Conservation (phyloP, 345 rosid species). For the Corchorus capsularis region DNA sequence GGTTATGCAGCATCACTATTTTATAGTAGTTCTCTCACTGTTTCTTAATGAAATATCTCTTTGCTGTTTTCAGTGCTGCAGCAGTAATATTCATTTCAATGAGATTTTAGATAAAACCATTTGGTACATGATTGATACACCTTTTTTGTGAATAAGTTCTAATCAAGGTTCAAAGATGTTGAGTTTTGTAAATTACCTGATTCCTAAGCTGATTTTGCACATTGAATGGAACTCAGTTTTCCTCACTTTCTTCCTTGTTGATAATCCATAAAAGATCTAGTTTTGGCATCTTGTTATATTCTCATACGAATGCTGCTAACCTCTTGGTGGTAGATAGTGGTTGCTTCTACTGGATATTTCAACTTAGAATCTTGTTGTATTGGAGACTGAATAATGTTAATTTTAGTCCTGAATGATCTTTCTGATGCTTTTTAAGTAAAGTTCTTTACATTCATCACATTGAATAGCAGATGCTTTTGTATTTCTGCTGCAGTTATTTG, state of each 20-base stretch:
- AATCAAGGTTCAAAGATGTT: neutral
- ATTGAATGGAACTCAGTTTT: neutral
- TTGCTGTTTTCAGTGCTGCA: neutral
- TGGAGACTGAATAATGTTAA: neutral
- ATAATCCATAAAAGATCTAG: too few species aligned
- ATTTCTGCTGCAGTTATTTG: constrained; percentile 68
- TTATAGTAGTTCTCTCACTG: neutral
- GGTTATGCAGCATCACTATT: neutral
- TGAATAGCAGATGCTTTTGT: constrained; percentile 11
- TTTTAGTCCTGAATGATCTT: constrained; percentile 1
- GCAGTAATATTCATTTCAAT: neutral
- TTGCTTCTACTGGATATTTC: neutral
- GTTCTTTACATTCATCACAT: neutral
- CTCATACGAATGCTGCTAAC: neutral
- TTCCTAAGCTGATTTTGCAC: neutral
- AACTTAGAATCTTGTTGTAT: neutral
- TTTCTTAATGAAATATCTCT: neutral
- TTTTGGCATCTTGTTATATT: neutral
- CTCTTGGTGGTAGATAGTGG: neutral
- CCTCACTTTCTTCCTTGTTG: neutral
- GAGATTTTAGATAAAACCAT: neutral
- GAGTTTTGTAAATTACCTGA: neutral
- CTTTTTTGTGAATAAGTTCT: neutral
- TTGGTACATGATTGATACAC: neutral
- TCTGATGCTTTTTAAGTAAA: neutral